A percentile compares a stretch with the other conserved stretches of the same genome.
Evolutionary conservation across 2,329 filamentous ascomycete species (phyloP).

Genomic region (Rugonectria rugulosa): DNA sequence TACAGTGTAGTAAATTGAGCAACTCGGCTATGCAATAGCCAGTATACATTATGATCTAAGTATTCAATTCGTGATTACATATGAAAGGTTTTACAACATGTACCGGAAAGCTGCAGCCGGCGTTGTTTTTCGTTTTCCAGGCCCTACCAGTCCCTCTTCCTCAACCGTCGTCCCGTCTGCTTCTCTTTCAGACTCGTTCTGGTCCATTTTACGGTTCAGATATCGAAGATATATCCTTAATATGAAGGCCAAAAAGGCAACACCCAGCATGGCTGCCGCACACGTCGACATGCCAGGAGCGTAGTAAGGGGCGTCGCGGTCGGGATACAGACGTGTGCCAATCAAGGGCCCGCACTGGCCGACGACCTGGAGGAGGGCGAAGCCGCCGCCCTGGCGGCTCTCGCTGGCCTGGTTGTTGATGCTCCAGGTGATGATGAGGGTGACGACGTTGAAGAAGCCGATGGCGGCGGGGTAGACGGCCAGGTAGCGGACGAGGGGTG

Average conservation of each 20-base stretch:
- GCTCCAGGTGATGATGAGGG: slow-evolving; percentile 85
- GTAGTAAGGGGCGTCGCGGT: slow-evolving; percentile 67
- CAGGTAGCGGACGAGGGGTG: slow-evolving; percentile 67
- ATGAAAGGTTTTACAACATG: slow-evolving; percentile 50
- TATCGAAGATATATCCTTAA: slow-evolving; percentile 62
- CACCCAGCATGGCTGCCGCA: slow-evolving; percentile 67
- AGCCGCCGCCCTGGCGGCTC: slow-evolving; percentile 75
- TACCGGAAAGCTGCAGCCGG: slow-evolving; percentile 50
- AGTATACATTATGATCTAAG: slow-evolving; percentile 2
- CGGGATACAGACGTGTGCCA: slow-evolving; percentile 72
- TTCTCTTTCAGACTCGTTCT: slow-evolving; percentile 38
- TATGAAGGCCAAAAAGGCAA: slow-evolving; percentile 62
- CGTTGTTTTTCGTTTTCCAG: slow-evolving; percentile 31
- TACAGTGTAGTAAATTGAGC: slow-evolving; percentile 17
- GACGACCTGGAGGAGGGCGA: slow-evolving; percentile 81
- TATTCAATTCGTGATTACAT: not conserved
- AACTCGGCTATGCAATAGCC: not conserved
- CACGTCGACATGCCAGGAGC: slow-evolving; percentile 69
- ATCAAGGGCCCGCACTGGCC: slow-evolving; percentile 81
- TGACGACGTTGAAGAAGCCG: slow-evolving; percentile 86
- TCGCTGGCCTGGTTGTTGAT: slow-evolving; percentile 83
- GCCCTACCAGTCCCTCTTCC: slow-evolving; percentile 51
- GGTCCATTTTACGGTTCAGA: slow-evolving; percentile 58
- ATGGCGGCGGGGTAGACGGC: slow-evolving; percentile 80
- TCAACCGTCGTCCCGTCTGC: slow-evolving; percentile 41